Percentiles rank a stretch among this genome's conserved stretches.
phyloP scores from a whole-genome alignment of 495 filamentous ascomycete species.

The Hyphodiscus hymeniophilus region DNA sequence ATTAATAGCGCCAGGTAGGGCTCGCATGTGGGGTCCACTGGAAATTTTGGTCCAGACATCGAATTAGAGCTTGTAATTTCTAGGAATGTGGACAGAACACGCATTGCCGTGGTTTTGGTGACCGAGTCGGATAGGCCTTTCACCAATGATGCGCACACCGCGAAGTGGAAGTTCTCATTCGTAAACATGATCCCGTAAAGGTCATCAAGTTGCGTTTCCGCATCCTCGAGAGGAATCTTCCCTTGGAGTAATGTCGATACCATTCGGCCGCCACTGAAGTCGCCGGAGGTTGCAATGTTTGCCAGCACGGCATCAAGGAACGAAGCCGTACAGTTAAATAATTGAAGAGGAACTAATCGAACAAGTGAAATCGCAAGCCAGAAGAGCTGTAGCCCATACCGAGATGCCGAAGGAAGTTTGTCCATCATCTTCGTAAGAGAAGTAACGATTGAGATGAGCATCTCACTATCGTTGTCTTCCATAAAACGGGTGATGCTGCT shows the following conservation, averaged over 20 bases:
- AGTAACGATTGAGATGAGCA: constrained; percentile 57
- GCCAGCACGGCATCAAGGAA: constrained; percentile 54
- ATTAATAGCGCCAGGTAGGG: constrained; percentile 45
- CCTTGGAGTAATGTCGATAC: constrained; percentile 48
- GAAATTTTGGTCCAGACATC: constrained; percentile 13
- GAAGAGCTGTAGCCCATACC: constrained; percentile 60
- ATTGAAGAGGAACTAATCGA: constrained; percentile 45
- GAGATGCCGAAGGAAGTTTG: constrained; percentile 52
- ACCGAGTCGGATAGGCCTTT: constrained; percentile 51
- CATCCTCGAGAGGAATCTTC: constrained; percentile 45
- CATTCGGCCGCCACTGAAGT: constrained; percentile 50
- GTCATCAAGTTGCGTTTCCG: constrained; percentile 47
- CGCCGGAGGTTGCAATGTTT: constrained; percentile 47
- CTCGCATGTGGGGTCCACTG: constrained; percentile 29
- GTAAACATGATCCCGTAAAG: constrained; percentile 55
- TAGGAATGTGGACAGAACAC: constrained; percentile 50
- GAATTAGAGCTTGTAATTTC: constrained; percentile 42
- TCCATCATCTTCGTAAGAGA: constrained; percentile 61
- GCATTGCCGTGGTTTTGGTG: constrained; percentile 45
- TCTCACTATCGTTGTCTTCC: constrained; percentile 51
- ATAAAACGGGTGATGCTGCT: constrained; percentile 50
- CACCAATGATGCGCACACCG: constrained; percentile 49
- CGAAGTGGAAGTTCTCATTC: constrained; percentile 55
- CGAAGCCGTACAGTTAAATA: constrained; percentile 54
- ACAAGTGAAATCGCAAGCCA: constrained; percentile 61